phyloP scores from a whole-genome alignment of 129 eudicot species.

The Arctium lappa region DNA sequence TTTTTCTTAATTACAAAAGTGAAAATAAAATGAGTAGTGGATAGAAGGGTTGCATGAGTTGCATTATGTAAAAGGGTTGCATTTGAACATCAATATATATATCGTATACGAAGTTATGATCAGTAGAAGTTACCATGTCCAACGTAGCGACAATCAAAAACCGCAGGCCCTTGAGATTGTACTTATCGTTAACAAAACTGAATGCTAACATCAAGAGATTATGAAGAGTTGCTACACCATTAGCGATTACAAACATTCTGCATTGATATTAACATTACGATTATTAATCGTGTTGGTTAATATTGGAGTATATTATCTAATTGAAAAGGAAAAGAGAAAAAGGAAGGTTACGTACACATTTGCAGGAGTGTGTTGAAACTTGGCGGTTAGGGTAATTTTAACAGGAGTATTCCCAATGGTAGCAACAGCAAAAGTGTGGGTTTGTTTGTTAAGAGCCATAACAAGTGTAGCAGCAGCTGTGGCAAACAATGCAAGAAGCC shows the following conservation, averaged over 20 bases:
- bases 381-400: conserved; percentile 57
- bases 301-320: background rate
- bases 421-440: conserved; percentile 61
- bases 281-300: background rate
- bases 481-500: conserved; percentile 55
- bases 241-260: conserved; percentile 86
- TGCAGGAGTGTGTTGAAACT: conserved; percentile 75
- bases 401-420: conserved; percentile 73
- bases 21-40: too few relatives aligned
- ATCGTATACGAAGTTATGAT: background rate
- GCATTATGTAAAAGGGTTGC: too few relatives aligned
- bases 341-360: conserved; percentile 44
- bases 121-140: conserved; percentile 52
- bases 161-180: conserved; percentile 44
- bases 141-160: conserved; percentile 41
- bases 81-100: too few relatives aligned
- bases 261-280: background rate
- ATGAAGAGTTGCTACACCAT: conserved; percentile 60
- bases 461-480: conserved; percentile 61
- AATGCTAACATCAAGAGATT: conserved; percentile 55
- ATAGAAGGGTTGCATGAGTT: too few relatives aligned
- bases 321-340: background rate
- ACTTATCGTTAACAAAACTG: conserved; percentile 34
- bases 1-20: too few relatives aligned
- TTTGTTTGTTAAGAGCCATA: conserved; percentile 77